These are phyloP conservation scores for Neophaeococcomyces mojaviensis DNA, from an alignment of 2,329 filamentous ascomycete genomes.

Conservation along the genomic window DNA sequence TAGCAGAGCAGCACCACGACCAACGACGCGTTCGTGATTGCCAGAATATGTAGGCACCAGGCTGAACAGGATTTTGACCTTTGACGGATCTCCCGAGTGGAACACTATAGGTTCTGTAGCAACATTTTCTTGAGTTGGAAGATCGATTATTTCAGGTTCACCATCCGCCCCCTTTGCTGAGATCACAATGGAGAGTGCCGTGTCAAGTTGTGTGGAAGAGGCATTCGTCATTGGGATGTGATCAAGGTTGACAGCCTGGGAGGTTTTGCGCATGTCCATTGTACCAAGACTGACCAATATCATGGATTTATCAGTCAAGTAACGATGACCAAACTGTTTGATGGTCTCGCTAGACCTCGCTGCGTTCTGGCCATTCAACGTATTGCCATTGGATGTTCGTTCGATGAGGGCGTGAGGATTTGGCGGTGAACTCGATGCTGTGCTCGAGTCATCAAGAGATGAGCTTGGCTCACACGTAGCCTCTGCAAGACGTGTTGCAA, in stretches of 20 bases:
- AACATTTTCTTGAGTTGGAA: conserved; percentile 89
- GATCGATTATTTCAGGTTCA: conserved; percentile 80
- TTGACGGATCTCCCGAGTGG: conserved; percentile 65
- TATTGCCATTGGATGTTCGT: conserved; percentile 31
- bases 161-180: conserved; percentile 78
- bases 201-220: conserved; percentile 88
- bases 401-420: conserved; percentile 34
- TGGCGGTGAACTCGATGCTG: conserved; percentile 29
- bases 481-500: conserved; percentile 62
- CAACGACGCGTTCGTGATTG: conserved; percentile 69
- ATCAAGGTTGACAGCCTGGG: conserved; percentile 77
- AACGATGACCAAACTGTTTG: conserved; percentile 93
- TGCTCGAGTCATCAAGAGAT: conserved; percentile 26
- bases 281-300: conserved; percentile 87
- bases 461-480: conserved; percentile 40
- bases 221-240: conserved; percentile 80
- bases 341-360: conserved; percentile 63
- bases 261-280: conserved; percentile 82
- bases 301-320: conserved; percentile 81
- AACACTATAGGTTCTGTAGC: conserved; percentile 91
- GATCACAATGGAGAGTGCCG: conserved; percentile 83
- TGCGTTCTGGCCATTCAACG: conserved; percentile 24
- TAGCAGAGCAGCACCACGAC: conserved; percentile 78
- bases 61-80: conserved; percentile 87
- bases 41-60: conserved; percentile 93